Percentiles rank a stretch among this genome's conserved stretches.
Evolutionary conservation across 1,284 basidiomycete species (phyloP).

Genomic region (Boletus semigastroideus): DNA sequence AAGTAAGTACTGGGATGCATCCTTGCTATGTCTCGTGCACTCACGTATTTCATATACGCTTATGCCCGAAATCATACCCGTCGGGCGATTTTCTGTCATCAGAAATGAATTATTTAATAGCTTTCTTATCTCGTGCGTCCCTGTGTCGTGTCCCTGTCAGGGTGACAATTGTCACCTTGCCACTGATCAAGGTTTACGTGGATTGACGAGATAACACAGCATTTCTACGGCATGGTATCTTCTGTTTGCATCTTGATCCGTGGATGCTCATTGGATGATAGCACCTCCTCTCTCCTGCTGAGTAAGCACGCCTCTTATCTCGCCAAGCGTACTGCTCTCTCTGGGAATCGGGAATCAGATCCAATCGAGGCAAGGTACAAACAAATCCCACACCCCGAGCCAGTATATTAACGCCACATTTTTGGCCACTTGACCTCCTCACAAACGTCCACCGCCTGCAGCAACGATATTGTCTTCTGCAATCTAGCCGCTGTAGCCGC

Average conservation of each 20-base stretch:
- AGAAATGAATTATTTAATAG: conserved; percentile 3
- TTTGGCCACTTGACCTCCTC: background rate
- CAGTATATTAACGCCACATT: conserved; percentile 22
- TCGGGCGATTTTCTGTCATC: background rate
- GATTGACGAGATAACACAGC: conserved; percentile 21
- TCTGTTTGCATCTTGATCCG: background rate
- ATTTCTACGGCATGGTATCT: background rate
- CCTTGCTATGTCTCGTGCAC: no score
- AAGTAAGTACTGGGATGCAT: no score
- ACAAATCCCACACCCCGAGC: conserved; percentile 20
- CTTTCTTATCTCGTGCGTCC: conserved; percentile 18
- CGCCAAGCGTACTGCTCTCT: conserved; percentile 11
- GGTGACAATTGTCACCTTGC: background rate
- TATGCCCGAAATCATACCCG: background rate
- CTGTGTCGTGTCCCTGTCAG: conserved; percentile 13
- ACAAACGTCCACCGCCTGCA: conserved; percentile 1
- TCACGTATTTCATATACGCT: no score
- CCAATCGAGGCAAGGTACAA: conserved; percentile 7
- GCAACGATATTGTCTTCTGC: background rate
- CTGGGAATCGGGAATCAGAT: background rate
- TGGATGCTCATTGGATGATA: conserved; percentile 24
- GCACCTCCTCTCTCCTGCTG: conserved; percentile 19
- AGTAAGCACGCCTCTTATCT: conserved; percentile 29
- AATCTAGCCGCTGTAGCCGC: background rate
- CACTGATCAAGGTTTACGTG: background rate